Evolutionary conservation across 2,329 filamentous ascomycete genomes (phyloP).

Genomic region (Penicillium hordei): DNA sequence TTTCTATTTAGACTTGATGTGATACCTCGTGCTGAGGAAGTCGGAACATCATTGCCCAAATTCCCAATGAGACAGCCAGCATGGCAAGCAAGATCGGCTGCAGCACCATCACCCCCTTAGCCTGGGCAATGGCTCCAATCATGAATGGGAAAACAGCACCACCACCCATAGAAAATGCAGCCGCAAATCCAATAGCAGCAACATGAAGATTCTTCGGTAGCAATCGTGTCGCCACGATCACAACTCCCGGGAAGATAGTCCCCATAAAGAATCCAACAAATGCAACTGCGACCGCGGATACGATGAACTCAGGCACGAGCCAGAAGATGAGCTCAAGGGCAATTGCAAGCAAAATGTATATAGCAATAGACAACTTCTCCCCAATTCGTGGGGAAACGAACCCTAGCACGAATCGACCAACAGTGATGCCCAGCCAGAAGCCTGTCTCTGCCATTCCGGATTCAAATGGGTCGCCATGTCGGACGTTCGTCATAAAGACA

Average conservation of each 20-base stretch:
- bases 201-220: constrained; percentile 71
- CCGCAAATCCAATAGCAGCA: constrained; percentile 71
- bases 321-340: constrained; percentile 72
- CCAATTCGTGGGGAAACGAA: constrained; percentile 21
- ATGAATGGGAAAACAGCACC: constrained; percentile 48
- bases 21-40: constrained; percentile 7
- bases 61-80: constrained; percentile 29
- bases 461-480: constrained; percentile 63
- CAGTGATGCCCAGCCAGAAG: constrained; percentile 77
- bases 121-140: constrained; percentile 47
- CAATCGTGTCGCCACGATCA: constrained; percentile 69
- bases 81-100: constrained; percentile 58
- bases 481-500: constrained; percentile 71
- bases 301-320: constrained; percentile 71
- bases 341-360: constrained; percentile 63
- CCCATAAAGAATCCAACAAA: constrained; percentile 75
- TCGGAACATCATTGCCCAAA: constrained; percentile 15
- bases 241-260: constrained; percentile 70
- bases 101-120: constrained; percentile 55
- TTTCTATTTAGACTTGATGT: constrained; percentile 7
- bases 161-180: constrained; percentile 71
- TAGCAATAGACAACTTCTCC: constrained; percentile 59
- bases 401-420: constrained; percentile 65
- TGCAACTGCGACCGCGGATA: constrained; percentile 68
- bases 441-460: constrained; percentile 70